Evolutionary conservation across 2,329 filamentous ascomycete species (phyloP), one percentile per base, ranked within the genome.

Genomic region (Daldinia sp.): DNA sequence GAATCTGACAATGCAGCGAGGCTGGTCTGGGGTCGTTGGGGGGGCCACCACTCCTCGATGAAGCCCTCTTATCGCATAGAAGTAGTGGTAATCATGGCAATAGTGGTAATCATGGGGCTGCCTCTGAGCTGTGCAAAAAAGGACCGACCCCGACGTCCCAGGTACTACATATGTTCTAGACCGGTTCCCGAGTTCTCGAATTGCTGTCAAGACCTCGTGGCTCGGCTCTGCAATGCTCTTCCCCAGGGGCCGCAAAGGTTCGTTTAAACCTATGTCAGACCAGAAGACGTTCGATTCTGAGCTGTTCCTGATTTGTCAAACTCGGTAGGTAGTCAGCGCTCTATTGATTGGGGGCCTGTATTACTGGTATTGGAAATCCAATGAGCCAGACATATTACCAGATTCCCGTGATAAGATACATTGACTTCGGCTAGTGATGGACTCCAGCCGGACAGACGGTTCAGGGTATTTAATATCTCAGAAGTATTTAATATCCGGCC

Each of bases 261-360:
- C 69, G 46, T 35, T 67, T 64, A 59, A 67, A 63, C 59, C 59
- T 68, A 50, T 59, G 64, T 69, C 69, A 72, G 64, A 63, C 67
- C 63, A 72, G 67, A 69, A 69, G 67, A 69, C 67, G 63, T 72
- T 72, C 66, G 69, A 72, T 68, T 64, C 63, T 68, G 63, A 69
- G 56, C 50, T 63, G 56, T 57, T 71, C 64, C 58, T 51, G 46
- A 68, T 68, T 59, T 37, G 53, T 61, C 46, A 51, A 51, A 39
- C 61, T 63, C 61, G 67, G 67, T 61, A 72, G 54, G 64, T 72
- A 42, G 64, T 64, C 48, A 64, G 62, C 55, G 33, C 10, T 58
- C 30, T 35, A 55, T 61, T 61, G 54, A 63, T 65, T 69, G 66
- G 69, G 51, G 42, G 53, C 28, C 46, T 50, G 60, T 37, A 59